Evolutionary conservation across 2,329 filamentous ascomycete genomes (phyloP).

Genomic region (Malbranchea zuffiana): DNA sequence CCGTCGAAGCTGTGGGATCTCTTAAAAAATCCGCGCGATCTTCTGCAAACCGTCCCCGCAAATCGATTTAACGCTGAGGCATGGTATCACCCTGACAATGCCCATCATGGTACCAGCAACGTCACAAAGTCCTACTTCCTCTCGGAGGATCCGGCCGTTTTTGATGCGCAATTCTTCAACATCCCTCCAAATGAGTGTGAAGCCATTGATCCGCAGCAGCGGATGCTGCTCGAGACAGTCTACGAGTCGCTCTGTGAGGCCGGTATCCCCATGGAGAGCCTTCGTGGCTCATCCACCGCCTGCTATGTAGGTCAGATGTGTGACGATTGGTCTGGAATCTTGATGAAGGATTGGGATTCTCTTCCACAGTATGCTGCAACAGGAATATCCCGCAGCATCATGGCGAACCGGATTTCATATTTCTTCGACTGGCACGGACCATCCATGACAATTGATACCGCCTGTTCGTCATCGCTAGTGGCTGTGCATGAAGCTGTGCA

Average conservation of each 20-base stretch:
- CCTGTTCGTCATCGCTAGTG: slow-evolving; percentile 21
- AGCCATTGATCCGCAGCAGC: slow-evolving; percentile 26
- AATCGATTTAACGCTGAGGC: slow-evolving; percentile 14
- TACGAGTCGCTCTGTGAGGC: slow-evolving; percentile 24
- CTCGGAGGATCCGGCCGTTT: slow-evolving; percentile 18
- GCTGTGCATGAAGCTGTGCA: slow-evolving; percentile 18
- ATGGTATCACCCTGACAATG: slow-evolving; percentile 15
- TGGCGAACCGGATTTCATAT: slow-evolving; percentile 33
- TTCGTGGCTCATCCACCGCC: slow-evolving; percentile 22
- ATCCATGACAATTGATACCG: slow-evolving; percentile 44
- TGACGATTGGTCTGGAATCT: slow-evolving; percentile 20
- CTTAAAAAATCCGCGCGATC: slow-evolving; percentile 6
- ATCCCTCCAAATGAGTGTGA: slow-evolving; percentile 20
- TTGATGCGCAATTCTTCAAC: slow-evolving; percentile 26
- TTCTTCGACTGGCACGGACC: slow-evolving; percentile 33
- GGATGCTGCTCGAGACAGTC: slow-evolving; percentile 21
- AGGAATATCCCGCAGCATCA: slow-evolving; percentile 27
- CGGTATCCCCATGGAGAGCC: slow-evolving; percentile 17
- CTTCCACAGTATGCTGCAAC: slow-evolving; percentile 17
- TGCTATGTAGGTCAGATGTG: slow-evolving; percentile 23
- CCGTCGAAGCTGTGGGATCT: slow-evolving; percentile 8
- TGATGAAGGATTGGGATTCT: slow-evolving; percentile 14
- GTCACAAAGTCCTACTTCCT: slow-evolving; percentile 15
- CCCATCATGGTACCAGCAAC: slow-evolving; percentile 12
- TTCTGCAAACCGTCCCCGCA: slow-evolving; percentile 14